These are phyloP conservation scores for Suillus placidus DNA, from an alignment of 768 basidiomycete genomes.

Conservation along the genomic window DNA sequence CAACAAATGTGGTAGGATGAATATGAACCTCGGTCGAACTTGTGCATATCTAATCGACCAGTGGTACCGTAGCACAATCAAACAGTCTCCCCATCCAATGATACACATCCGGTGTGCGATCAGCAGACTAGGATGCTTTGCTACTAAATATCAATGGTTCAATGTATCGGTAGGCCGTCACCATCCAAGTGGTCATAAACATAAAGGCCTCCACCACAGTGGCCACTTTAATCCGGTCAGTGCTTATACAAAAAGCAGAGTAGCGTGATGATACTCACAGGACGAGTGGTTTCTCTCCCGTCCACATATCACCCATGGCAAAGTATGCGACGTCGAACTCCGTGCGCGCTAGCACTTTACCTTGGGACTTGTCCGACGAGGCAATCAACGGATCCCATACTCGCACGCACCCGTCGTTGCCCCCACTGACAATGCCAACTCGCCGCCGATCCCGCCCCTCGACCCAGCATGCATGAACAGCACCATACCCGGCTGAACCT, in stretches of 20 bases:
- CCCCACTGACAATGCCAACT: slow-evolving; percentile 60
- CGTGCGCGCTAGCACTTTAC: slow-evolving; percentile 51
- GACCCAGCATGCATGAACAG: slow-evolving; percentile 58
- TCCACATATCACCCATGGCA: slow-evolving; percentile 55
- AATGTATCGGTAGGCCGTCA: slow-evolving; percentile 15
- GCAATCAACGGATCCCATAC: slow-evolving; percentile 64
- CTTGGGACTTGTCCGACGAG: slow-evolving; percentile 42
- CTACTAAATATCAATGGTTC: background rate
- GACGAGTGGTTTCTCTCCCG: slow-evolving; percentile 57
- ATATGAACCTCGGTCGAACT: background rate
- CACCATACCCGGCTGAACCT: slow-evolving; percentile 44
- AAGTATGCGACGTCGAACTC: slow-evolving; percentile 62
- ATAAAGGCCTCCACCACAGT: slow-evolving; percentile 51
- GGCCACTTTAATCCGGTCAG: slow-evolving; percentile 40
- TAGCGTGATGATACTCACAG: slow-evolving; percentile 47
- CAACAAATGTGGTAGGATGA: background rate
- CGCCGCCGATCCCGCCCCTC: slow-evolving; percentile 38
- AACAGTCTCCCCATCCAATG: background rate
- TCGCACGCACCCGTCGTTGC: slow-evolving; percentile 71
- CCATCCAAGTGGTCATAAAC: slow-evolving; percentile 41
- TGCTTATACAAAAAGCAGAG: background rate
- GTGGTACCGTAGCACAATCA: background rate
- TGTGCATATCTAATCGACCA: background rate
- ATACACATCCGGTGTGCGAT: background rate
- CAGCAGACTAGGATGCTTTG: background rate